Evolutionary conservation across 768 basidiomycete species (phyloP).

Genomic region (Pilatotrama ljubarskyi): DNA sequence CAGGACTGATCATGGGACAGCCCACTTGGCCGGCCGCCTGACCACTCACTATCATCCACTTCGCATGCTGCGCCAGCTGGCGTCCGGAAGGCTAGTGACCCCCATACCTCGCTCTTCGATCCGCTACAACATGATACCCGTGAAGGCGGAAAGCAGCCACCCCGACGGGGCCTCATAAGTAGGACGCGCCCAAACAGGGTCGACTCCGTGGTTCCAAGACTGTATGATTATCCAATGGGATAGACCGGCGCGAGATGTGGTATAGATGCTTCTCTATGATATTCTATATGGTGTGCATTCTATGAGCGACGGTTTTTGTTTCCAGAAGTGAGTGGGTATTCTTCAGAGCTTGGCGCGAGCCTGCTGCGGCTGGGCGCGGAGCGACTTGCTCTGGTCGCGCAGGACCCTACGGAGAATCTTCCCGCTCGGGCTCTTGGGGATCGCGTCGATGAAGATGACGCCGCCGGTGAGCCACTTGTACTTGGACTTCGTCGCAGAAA

Average conservation of each 20-base stretch:
- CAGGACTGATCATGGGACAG: background rate
- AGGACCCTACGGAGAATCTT: conserved; percentile 29
- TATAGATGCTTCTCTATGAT: no score
- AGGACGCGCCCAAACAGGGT: no score
- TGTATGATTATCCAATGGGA: no score
- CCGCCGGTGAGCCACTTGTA: conserved; percentile 39
- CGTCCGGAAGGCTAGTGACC: conserved; percentile 15
- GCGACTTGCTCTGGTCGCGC: conserved; percentile 14
- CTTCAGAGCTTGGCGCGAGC: conserved; percentile 1
- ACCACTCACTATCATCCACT: conserved; percentile 22
- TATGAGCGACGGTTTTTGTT: no score
- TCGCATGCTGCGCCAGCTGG: conserved; percentile 18
- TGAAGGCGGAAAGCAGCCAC: background rate
- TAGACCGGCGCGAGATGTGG: no score
- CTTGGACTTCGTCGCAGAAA: conserved; percentile 26
- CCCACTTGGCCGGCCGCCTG: conserved; percentile 19
- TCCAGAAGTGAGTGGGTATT: background rate
- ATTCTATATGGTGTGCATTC: background rate
- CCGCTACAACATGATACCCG: conserved; percentile 26
- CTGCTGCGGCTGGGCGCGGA: background rate
- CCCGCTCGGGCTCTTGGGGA: conserved; percentile 34
- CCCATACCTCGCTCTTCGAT: conserved; percentile 21
- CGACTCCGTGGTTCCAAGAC: no score
- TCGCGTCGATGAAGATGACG: conserved; percentile 35
- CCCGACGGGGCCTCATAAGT: background rate